Conservation (phyloP, 2,329 filamentous ascomycete species). For the Sporothrix pallida region DNA sequence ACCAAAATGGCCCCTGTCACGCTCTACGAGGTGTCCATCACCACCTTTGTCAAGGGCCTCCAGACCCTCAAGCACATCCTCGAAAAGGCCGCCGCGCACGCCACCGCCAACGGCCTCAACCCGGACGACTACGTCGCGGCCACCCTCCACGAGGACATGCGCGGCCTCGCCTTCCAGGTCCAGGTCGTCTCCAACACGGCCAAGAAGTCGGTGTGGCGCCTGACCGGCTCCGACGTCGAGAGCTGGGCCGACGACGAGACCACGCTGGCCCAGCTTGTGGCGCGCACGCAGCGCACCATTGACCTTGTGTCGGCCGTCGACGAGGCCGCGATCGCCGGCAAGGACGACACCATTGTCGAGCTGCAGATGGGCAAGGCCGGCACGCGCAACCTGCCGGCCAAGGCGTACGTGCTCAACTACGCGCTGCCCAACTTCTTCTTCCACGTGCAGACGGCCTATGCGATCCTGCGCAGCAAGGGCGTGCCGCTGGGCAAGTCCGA, state of each 20-base stretch:
- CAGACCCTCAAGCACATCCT: conserved; percentile 43
- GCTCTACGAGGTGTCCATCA: conserved; percentile 44
- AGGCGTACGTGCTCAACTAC: conserved; percentile 52
- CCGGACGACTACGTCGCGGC: conserved; percentile 40
- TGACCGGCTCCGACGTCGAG: conserved; percentile 40
- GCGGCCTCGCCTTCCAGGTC: conserved; percentile 47
- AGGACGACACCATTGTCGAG: conserved; percentile 40
- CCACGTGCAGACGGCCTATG: conserved; percentile 62
- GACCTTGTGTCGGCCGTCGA: conserved; percentile 43
- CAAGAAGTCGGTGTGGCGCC: conserved; percentile 42
- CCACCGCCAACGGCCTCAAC: conserved; percentile 41
- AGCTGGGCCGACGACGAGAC: conserved; percentile 43
- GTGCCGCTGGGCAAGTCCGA: conserved; percentile 64
- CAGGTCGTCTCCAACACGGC: conserved; percentile 43
- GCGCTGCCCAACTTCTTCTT: conserved; percentile 66
- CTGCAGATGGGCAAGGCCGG: conserved; percentile 38
- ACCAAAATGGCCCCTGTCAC: conserved; percentile 42
- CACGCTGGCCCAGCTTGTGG: conserved; percentile 45
- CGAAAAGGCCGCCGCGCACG: conserved; percentile 42
- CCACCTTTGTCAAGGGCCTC: conserved; percentile 41
- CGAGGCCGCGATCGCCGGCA: conserved; percentile 40
- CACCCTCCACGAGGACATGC: conserved; percentile 46
- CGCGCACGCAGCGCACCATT: conserved; percentile 43
- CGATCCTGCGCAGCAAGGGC: conserved; percentile 61
- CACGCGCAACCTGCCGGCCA: conserved; percentile 36